Evolutionary conservation across 2,329 filamentous ascomycete genomes (phyloP).

Genomic region (Fusarium nematophilum): DNA sequence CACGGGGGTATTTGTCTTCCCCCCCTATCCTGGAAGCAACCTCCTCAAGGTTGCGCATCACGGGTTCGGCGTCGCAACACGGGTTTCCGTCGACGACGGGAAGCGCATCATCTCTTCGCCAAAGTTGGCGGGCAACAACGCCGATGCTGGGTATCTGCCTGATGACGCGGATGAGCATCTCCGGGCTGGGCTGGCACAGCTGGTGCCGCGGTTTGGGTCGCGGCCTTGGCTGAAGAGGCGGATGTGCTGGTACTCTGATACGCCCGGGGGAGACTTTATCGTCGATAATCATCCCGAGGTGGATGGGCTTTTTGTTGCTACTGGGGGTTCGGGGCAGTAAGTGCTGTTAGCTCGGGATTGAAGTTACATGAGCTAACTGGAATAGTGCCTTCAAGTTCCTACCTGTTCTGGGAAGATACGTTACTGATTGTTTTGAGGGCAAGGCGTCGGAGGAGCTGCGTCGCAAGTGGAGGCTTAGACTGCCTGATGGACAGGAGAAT

Average conservation of each 20-base stretch:
- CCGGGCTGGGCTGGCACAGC: slow-evolving; percentile 59
- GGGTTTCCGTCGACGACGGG: slow-evolving; percentile 19
- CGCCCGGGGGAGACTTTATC: slow-evolving; percentile 25
- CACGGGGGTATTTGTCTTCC: slow-evolving; percentile 65
- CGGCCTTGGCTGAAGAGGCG: slow-evolving; percentile 12
- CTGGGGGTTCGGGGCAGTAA: slow-evolving; percentile 28
- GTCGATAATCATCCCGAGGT: slow-evolving; percentile 21
- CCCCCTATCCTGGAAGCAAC: slow-evolving; percentile 57
- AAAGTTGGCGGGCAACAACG: slow-evolving; percentile 47
- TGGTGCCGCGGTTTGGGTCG: slow-evolving; percentile 61
- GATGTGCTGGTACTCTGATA: slow-evolving; percentile 32
- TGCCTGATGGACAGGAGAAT: background rate
- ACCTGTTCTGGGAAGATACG: slow-evolving; percentile 20
- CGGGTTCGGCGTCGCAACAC: slow-evolving; percentile 64
- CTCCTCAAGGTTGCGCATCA: slow-evolving; percentile 70
- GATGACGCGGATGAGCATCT: slow-evolving; percentile 64
- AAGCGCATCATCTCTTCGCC: slow-evolving; percentile 46
- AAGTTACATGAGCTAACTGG: slow-evolving; percentile 1
- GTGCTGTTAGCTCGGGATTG: background rate
- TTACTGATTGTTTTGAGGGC: slow-evolving; percentile 15
- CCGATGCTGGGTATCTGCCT: slow-evolving; percentile 55
- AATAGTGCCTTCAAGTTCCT: slow-evolving; percentile 34
- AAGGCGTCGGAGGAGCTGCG: slow-evolving; percentile 10
- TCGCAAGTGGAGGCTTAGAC: slow-evolving; percentile 17
- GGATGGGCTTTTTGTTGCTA: slow-evolving; percentile 24